Evolutionary conservation across 345 rosid species (phyloP).

Genomic region (Euclidium syriacum): DNA sequence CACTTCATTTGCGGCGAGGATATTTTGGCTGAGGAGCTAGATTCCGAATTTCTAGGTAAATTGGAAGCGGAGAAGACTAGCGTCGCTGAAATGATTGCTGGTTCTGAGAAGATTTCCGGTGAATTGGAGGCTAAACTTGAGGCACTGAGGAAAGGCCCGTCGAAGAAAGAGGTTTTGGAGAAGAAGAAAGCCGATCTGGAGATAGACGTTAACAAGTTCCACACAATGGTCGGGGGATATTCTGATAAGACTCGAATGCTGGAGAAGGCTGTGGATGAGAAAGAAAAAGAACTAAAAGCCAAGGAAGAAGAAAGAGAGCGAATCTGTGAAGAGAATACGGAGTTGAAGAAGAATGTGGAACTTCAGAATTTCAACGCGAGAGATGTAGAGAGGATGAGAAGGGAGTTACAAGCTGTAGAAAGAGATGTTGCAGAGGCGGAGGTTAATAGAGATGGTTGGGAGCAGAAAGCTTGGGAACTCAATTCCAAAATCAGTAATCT

Average conservation of each 20-base stretch:
- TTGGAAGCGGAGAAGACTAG: constrained; percentile 49
- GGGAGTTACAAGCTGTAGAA: constrained; percentile 82
- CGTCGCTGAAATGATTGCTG: constrained; percentile 34
- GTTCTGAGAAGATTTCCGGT: constrained; percentile 25
- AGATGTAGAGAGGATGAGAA: constrained; percentile 92
- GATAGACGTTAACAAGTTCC: constrained; percentile 66
- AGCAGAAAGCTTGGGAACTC: constrained; percentile 80
- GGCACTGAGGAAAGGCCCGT: constrained; percentile 44
- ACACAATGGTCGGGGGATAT: constrained; percentile 44
- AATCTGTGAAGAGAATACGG: constrained; percentile 64
- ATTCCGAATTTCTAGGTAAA: constrained; percentile 49
- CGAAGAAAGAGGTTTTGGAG: constrained; percentile 55
- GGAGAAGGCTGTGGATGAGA: constrained; percentile 57
- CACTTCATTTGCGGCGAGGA: constrained; percentile 59
- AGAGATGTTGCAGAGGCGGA: constrained; percentile 70
- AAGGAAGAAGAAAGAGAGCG: constrained; percentile 59
- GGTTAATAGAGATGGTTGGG: constrained; percentile 57
- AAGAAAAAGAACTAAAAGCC: constrained; percentile 41
- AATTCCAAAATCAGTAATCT: constrained; percentile 40
- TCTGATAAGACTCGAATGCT: constrained; percentile 32
- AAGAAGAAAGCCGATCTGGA: constrained; percentile 51
- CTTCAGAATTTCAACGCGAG: constrained; percentile 65
- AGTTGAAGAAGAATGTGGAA: constrained; percentile 61
- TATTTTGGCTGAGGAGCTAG: constrained; percentile 49
- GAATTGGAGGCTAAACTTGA: constrained; percentile 50